Conservation (phyloP, 805 yeast species). For the Naumovozyma castellii region DNA sequence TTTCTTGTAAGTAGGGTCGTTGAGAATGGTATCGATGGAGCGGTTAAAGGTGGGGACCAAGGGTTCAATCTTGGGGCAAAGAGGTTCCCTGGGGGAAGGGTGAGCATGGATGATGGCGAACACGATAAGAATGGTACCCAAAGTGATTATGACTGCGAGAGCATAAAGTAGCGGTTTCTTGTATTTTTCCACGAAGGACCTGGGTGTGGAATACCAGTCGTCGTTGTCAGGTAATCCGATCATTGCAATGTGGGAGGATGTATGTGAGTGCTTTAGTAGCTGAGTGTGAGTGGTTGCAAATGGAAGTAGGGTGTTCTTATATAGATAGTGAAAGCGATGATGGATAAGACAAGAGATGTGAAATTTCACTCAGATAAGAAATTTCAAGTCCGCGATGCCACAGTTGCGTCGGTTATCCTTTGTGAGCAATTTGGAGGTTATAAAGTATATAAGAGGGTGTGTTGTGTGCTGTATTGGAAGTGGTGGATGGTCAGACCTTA, state of each 20-base stretch:
- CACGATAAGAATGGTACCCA: conserved; percentile 3
- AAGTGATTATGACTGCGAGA: conserved; percentile 4
- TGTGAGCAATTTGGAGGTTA: no score
- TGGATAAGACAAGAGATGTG: no score
- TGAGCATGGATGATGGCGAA: background rate
- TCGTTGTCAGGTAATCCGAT: background rate
- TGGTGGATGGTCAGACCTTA: no score
- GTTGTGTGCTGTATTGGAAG: no score
- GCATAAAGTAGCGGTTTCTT: conserved; percentile 1
- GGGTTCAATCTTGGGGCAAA: conserved; percentile 17
- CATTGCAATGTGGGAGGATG: background rate
- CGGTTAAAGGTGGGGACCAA: conserved; percentile 18
- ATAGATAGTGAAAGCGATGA: no score
- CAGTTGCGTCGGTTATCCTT: no score
- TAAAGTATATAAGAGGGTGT: no score
- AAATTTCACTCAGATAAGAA: no score
- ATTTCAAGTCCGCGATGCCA: no score
- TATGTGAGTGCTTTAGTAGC: no score
- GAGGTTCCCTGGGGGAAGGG: background rate
- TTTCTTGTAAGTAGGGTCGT: conserved; percentile 31
- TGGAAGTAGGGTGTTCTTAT: no score
- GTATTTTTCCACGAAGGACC: conserved; percentile 1
- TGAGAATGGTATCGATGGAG: conserved; percentile 20
- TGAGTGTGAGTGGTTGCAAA: no score
- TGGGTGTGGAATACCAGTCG: conserved; percentile 1